Evolutionary conservation across 2,329 filamentous ascomycete species (phyloP).

Genomic region (Zymoseptoria brevis): DNA sequence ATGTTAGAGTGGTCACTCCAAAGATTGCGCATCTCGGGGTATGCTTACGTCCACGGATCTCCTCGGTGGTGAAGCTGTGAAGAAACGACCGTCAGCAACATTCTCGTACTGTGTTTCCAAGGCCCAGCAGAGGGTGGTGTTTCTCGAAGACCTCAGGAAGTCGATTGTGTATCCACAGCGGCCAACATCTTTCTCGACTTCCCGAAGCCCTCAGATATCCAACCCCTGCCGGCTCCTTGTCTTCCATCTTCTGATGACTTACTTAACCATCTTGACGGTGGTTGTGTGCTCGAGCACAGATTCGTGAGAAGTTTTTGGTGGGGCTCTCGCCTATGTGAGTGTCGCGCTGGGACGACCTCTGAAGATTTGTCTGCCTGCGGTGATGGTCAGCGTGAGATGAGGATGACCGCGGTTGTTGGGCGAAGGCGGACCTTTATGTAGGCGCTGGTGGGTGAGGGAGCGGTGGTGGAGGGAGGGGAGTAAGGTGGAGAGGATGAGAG

Average conservation of each 20-base stretch:
- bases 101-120: neutral
- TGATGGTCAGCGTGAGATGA: constrained; percentile 2
- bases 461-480: neutral
- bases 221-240: neutral
- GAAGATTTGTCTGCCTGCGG: constrained; percentile 21
- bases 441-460: neutral
- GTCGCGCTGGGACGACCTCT: constrained; percentile 17
- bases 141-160: neutral
- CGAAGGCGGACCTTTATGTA: neutral
- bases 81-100: constrained; percentile 40
- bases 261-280: constrained; percentile 99
- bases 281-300: constrained; percentile 1
- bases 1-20: constrained; percentile 28
- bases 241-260: constrained; percentile 46
- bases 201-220: neutral
- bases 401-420: neutral
- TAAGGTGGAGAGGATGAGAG: neutral
- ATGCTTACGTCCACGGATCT: constrained; percentile 46
- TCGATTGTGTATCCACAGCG: neutral
- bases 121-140: neutral
- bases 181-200: neutral
- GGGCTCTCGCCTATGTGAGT: constrained; percentile 6
- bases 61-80: constrained; percentile 93
- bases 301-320: neutral
- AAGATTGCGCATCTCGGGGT: neutral